phyloP scores from a whole-genome alignment of 371 early-diverging fungal species.

The Coemansia sp. region DNA sequence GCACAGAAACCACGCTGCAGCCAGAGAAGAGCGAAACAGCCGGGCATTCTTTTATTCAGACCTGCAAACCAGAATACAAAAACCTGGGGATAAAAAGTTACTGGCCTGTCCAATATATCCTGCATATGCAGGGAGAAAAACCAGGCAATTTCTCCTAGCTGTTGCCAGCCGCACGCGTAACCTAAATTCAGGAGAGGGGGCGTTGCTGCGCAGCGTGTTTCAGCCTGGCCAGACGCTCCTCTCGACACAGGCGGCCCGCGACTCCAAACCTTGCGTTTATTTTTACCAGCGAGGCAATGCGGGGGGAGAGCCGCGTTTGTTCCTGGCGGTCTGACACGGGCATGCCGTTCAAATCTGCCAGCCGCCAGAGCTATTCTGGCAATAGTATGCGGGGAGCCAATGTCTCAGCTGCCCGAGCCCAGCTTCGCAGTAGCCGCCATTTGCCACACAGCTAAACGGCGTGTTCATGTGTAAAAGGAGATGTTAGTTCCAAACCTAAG shows the following conservation, averaged over 20 bases:
- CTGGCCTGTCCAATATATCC: constrained; percentile 1
- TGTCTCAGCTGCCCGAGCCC: no score
- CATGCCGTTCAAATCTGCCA: no score
- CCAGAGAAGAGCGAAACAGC: background rate
- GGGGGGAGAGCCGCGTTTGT: no score
- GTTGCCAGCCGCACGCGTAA: background rate
- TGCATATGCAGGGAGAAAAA: constrained; percentile 4
- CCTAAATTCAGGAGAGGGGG: background rate
- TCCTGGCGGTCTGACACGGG: no score
- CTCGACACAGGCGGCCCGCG: no score
- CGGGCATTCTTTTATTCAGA: background rate
- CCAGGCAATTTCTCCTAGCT: background rate
- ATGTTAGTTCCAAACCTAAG: constrained; percentile 52
- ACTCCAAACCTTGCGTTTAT: no score
- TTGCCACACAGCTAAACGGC: background rate
- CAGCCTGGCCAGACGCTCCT: background rate
- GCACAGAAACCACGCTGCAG: background rate
- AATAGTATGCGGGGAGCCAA: no score
- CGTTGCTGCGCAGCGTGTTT: background rate
- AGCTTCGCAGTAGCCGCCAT: background rate
- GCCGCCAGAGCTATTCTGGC: no score
- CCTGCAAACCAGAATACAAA: background rate
- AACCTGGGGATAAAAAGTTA: background rate
- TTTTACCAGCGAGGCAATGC: no score
- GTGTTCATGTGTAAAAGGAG: background rate